Base-by-base conservation (phyloP, 1,284 basidiomycete species). In the Fereydounia khargensis region DNA sequence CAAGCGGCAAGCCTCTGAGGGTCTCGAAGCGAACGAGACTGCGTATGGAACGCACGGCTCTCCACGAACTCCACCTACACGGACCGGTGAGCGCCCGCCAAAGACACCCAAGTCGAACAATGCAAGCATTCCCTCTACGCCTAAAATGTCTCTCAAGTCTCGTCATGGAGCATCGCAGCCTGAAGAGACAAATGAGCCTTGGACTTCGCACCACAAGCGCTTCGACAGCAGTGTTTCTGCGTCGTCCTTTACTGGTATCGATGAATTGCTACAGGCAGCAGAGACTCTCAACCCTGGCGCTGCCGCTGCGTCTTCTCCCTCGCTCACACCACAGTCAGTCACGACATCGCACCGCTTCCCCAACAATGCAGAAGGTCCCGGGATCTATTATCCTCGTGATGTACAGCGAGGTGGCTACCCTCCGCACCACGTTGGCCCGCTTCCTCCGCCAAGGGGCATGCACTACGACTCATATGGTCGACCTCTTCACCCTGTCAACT, bases 211-310 rank as follows among this genome's bases (percentile, higher is more conserved):
- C 8, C 35, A 36, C 35, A 24, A 16, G 20, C 35, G 35, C 3
- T 21, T 36, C 35, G 35, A 36, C 14, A 36, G 35, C 35, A 36
- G 35, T 24, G 49, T 52, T 18, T 65, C 63, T 3, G 52, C 40
- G 1, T 57, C 62, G 8, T 68, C 54, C 31, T 65, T 62, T 35
- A 68, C 55, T 33, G 70, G 70, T 20, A 72, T 74, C 42, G 72
- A 74, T 45, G 72, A 73, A 49, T 61, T 74, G 14, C 58, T 74
- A 9, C 68, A 74, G 22, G 72, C 72, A 5, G 72, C 72, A 13
- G 68, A 74, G 45, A 66, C 66, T 25, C 58, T 73, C 34, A 70
- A 65, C 24, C 68, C 68, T 1, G 53, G 56, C 24, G 55, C 53
- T 17, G 47, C 41, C n/a, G 53, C 53, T 16, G 42, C 50, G 19